These are phyloP conservation scores for Fusarium sp. DNA, from an alignment of 2,329 filamentous ascomycete genomes.

Conservation along the genomic window DNA sequence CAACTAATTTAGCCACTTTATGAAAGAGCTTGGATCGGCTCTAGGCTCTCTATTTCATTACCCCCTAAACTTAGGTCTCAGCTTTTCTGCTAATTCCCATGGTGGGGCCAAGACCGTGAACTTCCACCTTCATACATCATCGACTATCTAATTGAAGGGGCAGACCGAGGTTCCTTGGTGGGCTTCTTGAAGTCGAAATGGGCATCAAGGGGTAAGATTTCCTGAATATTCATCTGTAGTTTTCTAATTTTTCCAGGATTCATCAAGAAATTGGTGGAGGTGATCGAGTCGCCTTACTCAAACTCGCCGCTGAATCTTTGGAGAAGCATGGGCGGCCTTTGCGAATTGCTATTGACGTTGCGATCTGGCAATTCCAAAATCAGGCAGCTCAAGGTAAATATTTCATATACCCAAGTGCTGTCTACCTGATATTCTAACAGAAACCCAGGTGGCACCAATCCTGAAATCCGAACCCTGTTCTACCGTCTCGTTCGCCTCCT, in stretches of 20 bases:
- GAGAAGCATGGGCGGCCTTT: conserved; percentile 77
- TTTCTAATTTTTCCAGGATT: conserved; percentile 66
- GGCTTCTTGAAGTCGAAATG: conserved; percentile 55
- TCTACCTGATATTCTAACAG: conserved; percentile 12
- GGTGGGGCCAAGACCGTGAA: conserved; percentile 39
- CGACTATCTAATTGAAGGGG: conserved; percentile 11
- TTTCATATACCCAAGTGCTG: not conserved
- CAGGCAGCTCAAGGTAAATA: conserved; percentile 77
- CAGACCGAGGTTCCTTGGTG: conserved; percentile 11
- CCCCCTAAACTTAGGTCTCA: not conserved
- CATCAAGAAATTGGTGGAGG: conserved; percentile 90
- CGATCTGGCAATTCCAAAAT: conserved; percentile 97
- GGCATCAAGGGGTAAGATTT: conserved; percentile 71
- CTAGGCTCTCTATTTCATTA: not conserved
- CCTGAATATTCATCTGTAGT: rapidly evolving
- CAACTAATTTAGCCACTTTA: not conserved
- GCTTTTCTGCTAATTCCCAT: not conserved
- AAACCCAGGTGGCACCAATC: conserved; percentile 79
- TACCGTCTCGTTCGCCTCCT: conserved; percentile 86
- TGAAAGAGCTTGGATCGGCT: not conserved
- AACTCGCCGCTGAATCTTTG: conserved; percentile 82
- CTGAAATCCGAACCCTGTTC: conserved; percentile 90
- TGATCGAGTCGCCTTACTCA: conserved; percentile 81
- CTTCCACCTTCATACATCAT: conserved; percentile 35
- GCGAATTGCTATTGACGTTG: conserved; percentile 90